Base-by-base conservation (phyloP, 2,329 filamentous ascomycete genomes). In the Fusarium anguioides region DNA sequence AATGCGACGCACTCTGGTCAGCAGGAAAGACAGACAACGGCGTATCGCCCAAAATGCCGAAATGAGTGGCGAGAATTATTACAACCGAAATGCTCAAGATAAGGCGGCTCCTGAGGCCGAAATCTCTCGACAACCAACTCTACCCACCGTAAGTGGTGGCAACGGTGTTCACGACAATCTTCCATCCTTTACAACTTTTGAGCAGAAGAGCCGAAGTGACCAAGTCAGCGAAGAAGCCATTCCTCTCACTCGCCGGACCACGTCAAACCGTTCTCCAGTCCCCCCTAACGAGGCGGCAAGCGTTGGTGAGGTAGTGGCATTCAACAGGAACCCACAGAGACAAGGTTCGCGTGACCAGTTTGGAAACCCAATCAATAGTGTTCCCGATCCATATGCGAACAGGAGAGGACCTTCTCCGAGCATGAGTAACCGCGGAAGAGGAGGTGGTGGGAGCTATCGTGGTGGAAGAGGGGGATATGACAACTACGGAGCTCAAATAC, bases 61-160 rank as follows among this genome's bases (percentile, higher is more conserved):
- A 76, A 98, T 98, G 94, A 98, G 92, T 76, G 95, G 95, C 26
- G 89, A 96, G 73, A 96, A 94, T 75, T 97, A 91, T 77, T 97
- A 96, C 79, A 91, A 90, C 73, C 86, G 90, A 60, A 87, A 91
- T 78, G 84, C 82, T 35, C 84, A 87, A 63, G 80, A 82, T 47
- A 84, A 88, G 62, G 73, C 79, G 37, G 72, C 79, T 36, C 76
- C 79, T 6, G 76, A 79, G 35, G 76, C 79, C 5, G 76, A 80
- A 3, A 62, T 73, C 42, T 75, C 80, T 29, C 80, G 83, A 64
- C 85, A 90, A 64, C 86, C 89, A 9, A 87, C 87, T 20, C 79
- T 89, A 51, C 85, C 88, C 10, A 79, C 86, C 42, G 77, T 88
- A 21, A 85, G 85, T 74, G 85, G 85, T 41, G 82, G 83, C 37